Evolutionary conservation across 2,329 filamentous ascomycete genomes (phyloP).

Genomic region (Clonostachys rhizophaga): DNA sequence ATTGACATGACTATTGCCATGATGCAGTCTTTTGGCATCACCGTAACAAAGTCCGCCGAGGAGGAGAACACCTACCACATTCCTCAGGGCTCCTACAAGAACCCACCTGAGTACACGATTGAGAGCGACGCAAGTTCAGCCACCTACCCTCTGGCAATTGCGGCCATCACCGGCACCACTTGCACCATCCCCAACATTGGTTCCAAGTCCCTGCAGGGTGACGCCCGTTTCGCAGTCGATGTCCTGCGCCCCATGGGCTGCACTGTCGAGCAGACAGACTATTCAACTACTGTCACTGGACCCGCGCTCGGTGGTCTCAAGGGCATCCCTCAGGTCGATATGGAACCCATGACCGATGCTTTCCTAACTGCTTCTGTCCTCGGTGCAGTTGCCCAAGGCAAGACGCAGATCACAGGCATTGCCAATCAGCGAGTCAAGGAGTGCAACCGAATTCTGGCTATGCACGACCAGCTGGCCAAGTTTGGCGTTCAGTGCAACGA

Average conservation of each 20-base stretch:
- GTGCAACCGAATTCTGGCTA: conserved; percentile 92
- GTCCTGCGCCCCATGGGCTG: conserved; percentile 93
- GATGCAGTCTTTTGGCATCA: conserved; percentile 89
- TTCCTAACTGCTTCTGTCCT: conserved; percentile 94
- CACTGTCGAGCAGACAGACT: conserved; percentile 75
- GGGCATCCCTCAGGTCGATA: conserved; percentile 79
- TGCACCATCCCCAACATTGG: conserved; percentile 97
- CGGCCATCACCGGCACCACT: conserved; percentile 91
- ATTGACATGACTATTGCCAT: conserved; percentile 99
- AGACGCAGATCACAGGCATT: conserved; percentile 86
- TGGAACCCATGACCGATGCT: conserved; percentile 99
- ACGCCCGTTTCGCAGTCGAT: conserved; percentile 89
- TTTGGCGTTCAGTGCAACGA: conserved; percentile 85
- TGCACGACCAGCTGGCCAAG: conserved; percentile 91
- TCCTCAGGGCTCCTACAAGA: conserved; percentile 76
- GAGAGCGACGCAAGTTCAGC: conserved; percentile 98
- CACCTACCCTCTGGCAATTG: conserved; percentile 90
- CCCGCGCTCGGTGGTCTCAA: conserved; percentile 70
- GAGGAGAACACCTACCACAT: conserved; percentile 94
- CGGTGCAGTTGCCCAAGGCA: conserved; percentile 79
- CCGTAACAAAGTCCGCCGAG: conserved; percentile 69
- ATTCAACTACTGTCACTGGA: conserved; percentile 88
- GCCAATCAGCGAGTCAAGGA: conserved; percentile 98
- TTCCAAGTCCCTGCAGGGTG: conserved; percentile 84
- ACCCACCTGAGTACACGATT: conserved; percentile 80